These are phyloP conservation scores for Ganoderma meredithae DNA, from an alignment of 1,284 basidiomycete species.

Conservation along the genomic window DNA sequence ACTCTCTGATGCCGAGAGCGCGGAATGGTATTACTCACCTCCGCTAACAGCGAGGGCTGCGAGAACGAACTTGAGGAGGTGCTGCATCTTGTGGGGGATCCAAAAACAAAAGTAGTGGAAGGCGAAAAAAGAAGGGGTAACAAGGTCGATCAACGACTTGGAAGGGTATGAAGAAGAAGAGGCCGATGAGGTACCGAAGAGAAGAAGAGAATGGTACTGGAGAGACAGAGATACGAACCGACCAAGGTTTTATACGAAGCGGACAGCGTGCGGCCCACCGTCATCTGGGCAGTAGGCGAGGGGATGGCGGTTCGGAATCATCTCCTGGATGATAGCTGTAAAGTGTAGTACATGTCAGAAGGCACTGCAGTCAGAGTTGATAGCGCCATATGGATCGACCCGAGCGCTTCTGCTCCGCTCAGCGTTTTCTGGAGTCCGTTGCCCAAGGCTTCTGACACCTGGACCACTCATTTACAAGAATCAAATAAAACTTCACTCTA, in stretches of 20 bases:
- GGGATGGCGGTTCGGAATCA: background rate
- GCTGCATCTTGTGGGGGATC: background rate
- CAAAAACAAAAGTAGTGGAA: background rate
- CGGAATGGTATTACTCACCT: background rate
- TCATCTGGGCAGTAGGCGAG: background rate
- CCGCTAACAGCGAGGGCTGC: background rate
- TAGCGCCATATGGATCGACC: background rate
- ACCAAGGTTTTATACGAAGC: background rate
- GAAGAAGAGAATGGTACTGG: background rate
- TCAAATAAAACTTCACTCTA: background rate
- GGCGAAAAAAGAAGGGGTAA: background rate
- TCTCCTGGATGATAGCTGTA: background rate
- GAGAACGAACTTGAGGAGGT: constrained; percentile 3
- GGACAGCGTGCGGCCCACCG: background rate
- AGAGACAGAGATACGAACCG: background rate
- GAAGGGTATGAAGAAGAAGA: background rate
- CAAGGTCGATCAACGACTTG: background rate
- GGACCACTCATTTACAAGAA: too few species aligned
- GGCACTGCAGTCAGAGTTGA: background rate
- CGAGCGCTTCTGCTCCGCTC: background rate
- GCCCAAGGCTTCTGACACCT: background rate
- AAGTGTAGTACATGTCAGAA: background rate
- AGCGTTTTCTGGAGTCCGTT: background rate
- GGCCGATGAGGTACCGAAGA: background rate
- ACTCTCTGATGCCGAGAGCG: background rate